These are phyloP conservation scores for Hanseniaspora sp. DNA, from an alignment of 1,139 yeast genomes.

Conservation along the genomic window DNA sequence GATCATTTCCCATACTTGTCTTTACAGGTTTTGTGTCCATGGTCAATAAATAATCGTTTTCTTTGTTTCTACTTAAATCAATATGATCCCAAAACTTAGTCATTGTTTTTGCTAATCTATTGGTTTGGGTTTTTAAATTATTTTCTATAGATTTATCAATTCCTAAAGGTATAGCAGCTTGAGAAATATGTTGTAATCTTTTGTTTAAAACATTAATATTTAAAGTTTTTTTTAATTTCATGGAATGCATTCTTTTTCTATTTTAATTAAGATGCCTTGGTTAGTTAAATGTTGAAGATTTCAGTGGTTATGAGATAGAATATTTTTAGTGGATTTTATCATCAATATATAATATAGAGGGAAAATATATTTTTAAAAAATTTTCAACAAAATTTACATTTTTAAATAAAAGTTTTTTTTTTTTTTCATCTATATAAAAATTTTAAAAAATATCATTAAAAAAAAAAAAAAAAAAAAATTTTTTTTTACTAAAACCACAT, in stretches of 20 bases:
- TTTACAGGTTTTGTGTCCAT: slow-evolving; percentile 67
- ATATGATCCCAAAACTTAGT: slow-evolving; percentile 81
- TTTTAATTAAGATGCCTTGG: no score
- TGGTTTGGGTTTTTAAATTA: slow-evolving; percentile 51
- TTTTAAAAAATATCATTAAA: no score
- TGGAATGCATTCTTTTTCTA: slow-evolving; percentile 6
- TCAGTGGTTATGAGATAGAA: no score
- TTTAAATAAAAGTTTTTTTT: no score
- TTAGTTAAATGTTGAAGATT: no score
- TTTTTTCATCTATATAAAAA: no score
- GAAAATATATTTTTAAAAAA: no score
- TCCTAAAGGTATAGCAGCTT: slow-evolving; percentile 27
- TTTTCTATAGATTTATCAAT: slow-evolving; percentile 40
- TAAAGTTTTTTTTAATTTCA: slow-evolving; percentile 8
- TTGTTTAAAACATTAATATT: background rate
- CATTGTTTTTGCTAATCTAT: slow-evolving; percentile 58
- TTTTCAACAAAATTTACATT: no score
- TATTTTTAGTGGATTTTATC: no score
- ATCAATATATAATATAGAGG: no score
- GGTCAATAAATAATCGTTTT: slow-evolving; percentile 39
- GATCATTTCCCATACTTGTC: slow-evolving; percentile 70
- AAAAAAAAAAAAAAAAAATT: no score
- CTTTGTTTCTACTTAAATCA: slow-evolving; percentile 33
- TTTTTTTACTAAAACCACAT: no score
- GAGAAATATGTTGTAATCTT: slow-evolving; percentile 1